Evolutionary conservation across 192 early-diverging fungal species (phyloP).

Genomic region (Coemansia sp.): DNA sequence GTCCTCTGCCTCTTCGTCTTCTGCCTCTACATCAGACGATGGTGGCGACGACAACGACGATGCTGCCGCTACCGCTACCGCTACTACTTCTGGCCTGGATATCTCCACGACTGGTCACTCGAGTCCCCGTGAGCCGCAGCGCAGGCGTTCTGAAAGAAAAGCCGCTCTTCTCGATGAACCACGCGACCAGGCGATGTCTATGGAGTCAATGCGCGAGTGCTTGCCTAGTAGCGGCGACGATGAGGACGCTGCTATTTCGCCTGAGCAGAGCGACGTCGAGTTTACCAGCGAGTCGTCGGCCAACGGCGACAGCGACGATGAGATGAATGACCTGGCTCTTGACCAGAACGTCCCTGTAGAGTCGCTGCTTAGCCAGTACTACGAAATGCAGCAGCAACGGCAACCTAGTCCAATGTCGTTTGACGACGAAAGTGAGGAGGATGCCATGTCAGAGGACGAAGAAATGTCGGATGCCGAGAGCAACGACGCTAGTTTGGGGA

Average conservation of each 20-base stretch:
- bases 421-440: not conserved
- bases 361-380: slow-evolving; percentile 60
- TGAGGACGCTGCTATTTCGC: slow-evolving; percentile 10
- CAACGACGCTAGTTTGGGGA: slow-evolving; percentile 3
- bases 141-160: not conserved
- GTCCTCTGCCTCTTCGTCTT: not conserved
- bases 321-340: slow-evolving; percentile 58
- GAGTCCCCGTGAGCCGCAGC: not conserved
- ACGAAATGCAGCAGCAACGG: slow-evolving; percentile 20
- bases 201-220: not conserved
- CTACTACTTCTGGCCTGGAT: too few relatives aligned
- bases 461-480: not conserved
- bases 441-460: not conserved
- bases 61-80: too few relatives aligned
- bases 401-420: not conserved
- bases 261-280: slow-evolving; percentile 20
- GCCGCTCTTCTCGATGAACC: not conserved
- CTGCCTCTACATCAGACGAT: not conserved
- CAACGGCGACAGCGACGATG: slow-evolving; percentile 35
- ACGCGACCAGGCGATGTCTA: not conserved
- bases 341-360: slow-evolving; percentile 71
- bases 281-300: slow-evolving; percentile 21
- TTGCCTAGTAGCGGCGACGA: slow-evolving; percentile 6
- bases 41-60: not conserved
- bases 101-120: too few relatives aligned